phyloP scores from a whole-genome alignment of 148 eudicot genomes.

The Oxyria digyna region DNA sequence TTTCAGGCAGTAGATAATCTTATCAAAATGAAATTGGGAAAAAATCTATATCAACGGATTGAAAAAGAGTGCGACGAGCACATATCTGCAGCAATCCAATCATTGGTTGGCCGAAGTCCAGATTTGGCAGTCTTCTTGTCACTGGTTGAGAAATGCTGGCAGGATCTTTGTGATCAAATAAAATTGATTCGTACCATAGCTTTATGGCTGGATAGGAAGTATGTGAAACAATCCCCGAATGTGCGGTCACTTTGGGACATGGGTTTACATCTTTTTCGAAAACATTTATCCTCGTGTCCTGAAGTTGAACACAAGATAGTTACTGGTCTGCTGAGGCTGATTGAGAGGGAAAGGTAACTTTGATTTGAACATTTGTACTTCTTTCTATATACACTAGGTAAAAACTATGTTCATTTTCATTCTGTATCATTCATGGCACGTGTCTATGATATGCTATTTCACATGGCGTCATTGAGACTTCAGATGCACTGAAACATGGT shows the following conservation, averaged over 20 bases:
- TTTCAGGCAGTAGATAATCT: slow-evolving; percentile 87
- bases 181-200: slow-evolving; percentile 97
- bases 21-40: slow-evolving; percentile 88
- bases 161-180: slow-evolving; percentile 96
- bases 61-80: slow-evolving; percentile 84
- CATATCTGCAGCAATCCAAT: slow-evolving; percentile 50
- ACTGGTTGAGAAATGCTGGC: slow-evolving; percentile 90
- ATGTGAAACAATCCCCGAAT: slow-evolving; percentile 78
- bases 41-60: slow-evolving; percentile 78
- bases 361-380: background rate
- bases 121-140: slow-evolving; percentile 87
- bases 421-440: background rate
- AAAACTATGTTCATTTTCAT: background rate
- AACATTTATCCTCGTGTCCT: slow-evolving; percentile 68
- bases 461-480: background rate
- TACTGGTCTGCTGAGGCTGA: slow-evolving; percentile 90
- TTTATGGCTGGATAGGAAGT: slow-evolving; percentile 86
- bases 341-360: slow-evolving; percentile 83
- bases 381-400: background rate
- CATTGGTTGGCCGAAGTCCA: slow-evolving; percentile 90
- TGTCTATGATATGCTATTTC: background rate
- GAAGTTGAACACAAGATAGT: slow-evolving; percentile 96
- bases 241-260: slow-evolving; percentile 94
- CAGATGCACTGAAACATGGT: background rate
- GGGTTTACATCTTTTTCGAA: slow-evolving; percentile 94